Evolutionary conservation across 192 early-diverging fungal genomes (phyloP).

Genomic region (Coemansia sp.): DNA sequence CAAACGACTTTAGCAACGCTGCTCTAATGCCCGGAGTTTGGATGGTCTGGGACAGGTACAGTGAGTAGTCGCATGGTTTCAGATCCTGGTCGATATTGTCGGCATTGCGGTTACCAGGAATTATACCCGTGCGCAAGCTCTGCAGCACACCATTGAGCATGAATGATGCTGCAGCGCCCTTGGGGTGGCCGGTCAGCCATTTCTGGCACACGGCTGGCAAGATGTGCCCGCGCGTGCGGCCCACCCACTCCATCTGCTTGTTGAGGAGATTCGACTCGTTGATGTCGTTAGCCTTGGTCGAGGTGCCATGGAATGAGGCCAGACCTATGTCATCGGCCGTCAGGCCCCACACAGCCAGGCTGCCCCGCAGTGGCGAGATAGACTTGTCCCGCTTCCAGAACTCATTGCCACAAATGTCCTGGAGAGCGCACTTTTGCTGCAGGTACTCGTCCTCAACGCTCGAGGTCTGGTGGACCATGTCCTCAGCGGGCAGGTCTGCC

Average conservation of each 20-base stretch:
- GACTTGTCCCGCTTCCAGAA: slow-evolving; percentile 29
- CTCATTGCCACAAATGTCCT: slow-evolving; percentile 35
- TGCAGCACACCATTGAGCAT: slow-evolving; percentile 66
- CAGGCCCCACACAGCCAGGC: slow-evolving; percentile 60
- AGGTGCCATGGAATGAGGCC: slow-evolving; percentile 10
- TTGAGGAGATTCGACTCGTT: slow-evolving; percentile 87
- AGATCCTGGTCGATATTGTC: neutral
- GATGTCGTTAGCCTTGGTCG: slow-evolving; percentile 90
- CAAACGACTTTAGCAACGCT: slow-evolving; percentile 84
- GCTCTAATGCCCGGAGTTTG: slow-evolving; percentile 86
- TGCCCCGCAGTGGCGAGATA: slow-evolving; percentile 81
- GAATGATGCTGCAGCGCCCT: slow-evolving; percentile 88
- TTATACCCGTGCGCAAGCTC: slow-evolving; percentile 55
- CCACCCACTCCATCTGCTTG: slow-evolving; percentile 58
- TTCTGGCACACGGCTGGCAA: slow-evolving; percentile 83
- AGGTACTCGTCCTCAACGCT: slow-evolving; percentile 39
- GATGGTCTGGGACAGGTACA: slow-evolving; percentile 68
- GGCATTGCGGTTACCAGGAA: slow-evolving; percentile 1
- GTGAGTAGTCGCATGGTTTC: neutral
- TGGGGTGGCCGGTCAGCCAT: slow-evolving; percentile 83
- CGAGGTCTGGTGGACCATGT: too few species aligned
- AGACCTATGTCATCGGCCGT: slow-evolving; percentile 67
- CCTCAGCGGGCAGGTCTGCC: too few species aligned
- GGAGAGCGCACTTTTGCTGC: slow-evolving; percentile 65
- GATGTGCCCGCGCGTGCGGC: slow-evolving; percentile 46